Percentiles rank a stretch among this genome's conserved stretches.
Evolutionary conservation across 1,284 basidiomycete species (phyloP).

Genomic region (Cutaneotrichosporon mucoides): DNA sequence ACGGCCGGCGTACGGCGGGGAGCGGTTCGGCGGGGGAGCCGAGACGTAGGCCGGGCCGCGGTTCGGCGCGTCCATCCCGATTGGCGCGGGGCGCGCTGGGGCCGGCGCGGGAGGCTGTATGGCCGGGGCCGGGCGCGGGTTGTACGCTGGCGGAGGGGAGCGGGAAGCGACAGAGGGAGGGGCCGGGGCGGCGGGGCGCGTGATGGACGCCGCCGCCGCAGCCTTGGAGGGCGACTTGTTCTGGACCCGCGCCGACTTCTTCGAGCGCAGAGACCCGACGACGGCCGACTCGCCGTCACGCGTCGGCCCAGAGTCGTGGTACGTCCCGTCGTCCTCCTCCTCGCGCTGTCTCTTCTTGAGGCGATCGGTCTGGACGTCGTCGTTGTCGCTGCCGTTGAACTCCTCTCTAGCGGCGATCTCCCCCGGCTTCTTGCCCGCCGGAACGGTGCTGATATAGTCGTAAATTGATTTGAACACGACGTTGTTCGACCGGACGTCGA

Average conservation of each 20-base stretch:
- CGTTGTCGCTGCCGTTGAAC: neutral
- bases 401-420: slow-evolving; percentile 31
- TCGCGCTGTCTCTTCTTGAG: slow-evolving; percentile 14
- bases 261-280: slow-evolving; percentile 6
- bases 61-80: slow-evolving; percentile 13
- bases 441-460: slow-evolving; percentile 21
- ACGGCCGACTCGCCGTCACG: slow-evolving; percentile 7
- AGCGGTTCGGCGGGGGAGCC: neutral
- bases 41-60: neutral
- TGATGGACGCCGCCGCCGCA: neutral
- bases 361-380: neutral
- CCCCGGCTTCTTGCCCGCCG: slow-evolving; percentile 17
- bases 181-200: neutral
- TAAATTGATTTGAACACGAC: slow-evolving; percentile 16
- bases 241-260: slow-evolving; percentile 4
- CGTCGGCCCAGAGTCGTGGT: slow-evolving; percentile 1
- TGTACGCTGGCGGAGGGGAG: neutral
- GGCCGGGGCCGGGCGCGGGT: neutral
- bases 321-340: slow-evolving; percentile 22
- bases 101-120: neutral
- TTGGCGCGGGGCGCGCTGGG: slow-evolving; percentile 3
- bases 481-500: slow-evolving; percentile 32
- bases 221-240: neutral
- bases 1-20: neutral
- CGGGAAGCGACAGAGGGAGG: neutral